Base-by-base conservation (phyloP, 2,329 filamentous ascomycete genomes). In the Verticillium tricorpus region DNA sequence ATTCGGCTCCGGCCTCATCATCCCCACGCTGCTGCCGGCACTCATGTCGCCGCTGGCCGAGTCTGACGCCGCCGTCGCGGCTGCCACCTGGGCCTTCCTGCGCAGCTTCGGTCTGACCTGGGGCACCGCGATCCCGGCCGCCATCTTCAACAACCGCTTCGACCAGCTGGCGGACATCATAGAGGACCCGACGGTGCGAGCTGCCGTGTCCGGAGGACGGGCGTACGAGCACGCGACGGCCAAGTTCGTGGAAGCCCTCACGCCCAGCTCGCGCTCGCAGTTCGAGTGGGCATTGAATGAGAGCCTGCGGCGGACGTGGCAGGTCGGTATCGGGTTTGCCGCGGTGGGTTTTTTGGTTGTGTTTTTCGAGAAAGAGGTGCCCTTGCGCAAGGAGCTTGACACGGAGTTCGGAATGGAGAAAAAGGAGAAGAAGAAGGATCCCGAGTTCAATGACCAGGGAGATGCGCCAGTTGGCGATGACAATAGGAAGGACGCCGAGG, bases 21-120 rank as follows among this genome's bases (percentile, higher is more conserved):
- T 82, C 22, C 70, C 76, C 1, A 71, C 73, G 0, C 69, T 78
- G 6, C 74, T 80, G 2, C 78, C 81, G 0, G 77, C 81, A 0
- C 71, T 80, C 17, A 75, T 78, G 66, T 80, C 78, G 0, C 65
- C 70, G 0, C 64, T 80, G 1, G 40, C 68, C 1, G 77, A 80
- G 9, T 63, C 63, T 1, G 76, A 82, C 58, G 68, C 70, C 0
- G 74, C 76, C 1, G 60, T 72, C 1, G 74, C 76, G 0, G 77
- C 77, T 2, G 73, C 70, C 1, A 76, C 77, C 54, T 81, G 76
- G 72, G 68, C 72, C 0, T 85, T 84, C 62, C 68, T 81, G 61
- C 76, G 81, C 40, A 76, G 70, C 60, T 77, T 84, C 35, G 82
- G 82, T 2, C 67, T 72, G n/a, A 76, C 78, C 3, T 78, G 82